Conservation (phyloP, 768 basidiomycete genomes). For the Amanita rubescens region DNA sequence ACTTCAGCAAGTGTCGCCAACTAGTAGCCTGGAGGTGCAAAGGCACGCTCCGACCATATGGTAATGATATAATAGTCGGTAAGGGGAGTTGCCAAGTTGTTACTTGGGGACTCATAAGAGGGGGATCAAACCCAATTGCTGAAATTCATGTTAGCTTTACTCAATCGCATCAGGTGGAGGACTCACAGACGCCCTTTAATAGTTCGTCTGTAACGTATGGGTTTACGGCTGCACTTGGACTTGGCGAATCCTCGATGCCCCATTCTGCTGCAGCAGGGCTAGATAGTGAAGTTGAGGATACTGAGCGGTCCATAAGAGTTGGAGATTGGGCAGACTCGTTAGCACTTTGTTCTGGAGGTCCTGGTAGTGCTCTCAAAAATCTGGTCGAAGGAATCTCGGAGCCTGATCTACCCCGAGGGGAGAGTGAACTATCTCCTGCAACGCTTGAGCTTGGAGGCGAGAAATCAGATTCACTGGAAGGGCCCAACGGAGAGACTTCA, state of each 20-base stretch:
- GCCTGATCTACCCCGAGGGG: neutral
- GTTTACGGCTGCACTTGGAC: slow-evolving; percentile 18
- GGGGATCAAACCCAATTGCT: slow-evolving; percentile 66
- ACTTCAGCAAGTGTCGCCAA: slow-evolving; percentile 67
- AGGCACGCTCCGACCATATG: slow-evolving; percentile 58
- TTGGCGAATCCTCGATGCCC: neutral
- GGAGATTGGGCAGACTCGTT: neutral
- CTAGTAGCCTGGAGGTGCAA: slow-evolving; percentile 67
- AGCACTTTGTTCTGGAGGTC: neutral
- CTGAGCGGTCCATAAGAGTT: neutral
- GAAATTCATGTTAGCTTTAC: slow-evolving; percentile 7
- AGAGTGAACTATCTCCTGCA: neutral
- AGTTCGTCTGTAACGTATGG: slow-evolving; percentile 48
- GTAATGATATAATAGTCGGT: slow-evolving; percentile 69
- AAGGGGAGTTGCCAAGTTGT: slow-evolving; percentile 44
- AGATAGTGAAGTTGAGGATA: neutral
- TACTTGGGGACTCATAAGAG: slow-evolving; percentile 42
- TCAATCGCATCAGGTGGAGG: neutral
- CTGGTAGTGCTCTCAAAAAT: neutral
- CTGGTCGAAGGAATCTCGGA: neutral
- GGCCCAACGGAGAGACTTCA: neutral
- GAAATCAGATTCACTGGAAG: neutral
- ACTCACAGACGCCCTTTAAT: slow-evolving; percentile 58
- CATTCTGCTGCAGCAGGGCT: neutral
- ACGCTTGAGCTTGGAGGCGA: neutral